These are phyloP conservation scores for Coelastrella sp. DNA, from an alignment of 139 green algal species.

Conservation along the genomic window DNA sequence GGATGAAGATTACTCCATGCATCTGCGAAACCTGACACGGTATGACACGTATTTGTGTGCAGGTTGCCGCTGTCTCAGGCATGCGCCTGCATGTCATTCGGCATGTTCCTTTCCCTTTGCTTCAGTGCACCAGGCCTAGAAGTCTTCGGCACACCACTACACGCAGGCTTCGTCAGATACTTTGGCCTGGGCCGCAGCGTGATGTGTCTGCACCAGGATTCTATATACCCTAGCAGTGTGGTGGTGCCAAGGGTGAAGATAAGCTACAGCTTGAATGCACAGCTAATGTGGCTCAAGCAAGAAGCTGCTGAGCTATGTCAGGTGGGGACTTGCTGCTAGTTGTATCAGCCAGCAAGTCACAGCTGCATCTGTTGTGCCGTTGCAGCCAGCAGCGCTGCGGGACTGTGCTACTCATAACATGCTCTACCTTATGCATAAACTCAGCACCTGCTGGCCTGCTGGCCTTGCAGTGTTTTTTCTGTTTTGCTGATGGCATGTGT, in stretches of 20 bases:
- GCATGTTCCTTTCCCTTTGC: conserved; percentile 72
- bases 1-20: no score
- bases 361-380: background rate
- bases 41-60: background rate
- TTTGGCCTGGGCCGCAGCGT: conserved; percentile 82
- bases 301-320: conserved; percentile 59
- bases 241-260: conserved; percentile 63
- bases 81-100: conserved; percentile 81
- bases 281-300: conserved; percentile 79
- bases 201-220: conserved; percentile 83
- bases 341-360: no score
- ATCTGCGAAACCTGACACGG: background rate
- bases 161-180: conserved; percentile 84
- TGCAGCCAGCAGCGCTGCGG: background rate
- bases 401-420: background rate
- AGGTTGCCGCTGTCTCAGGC: conserved; percentile 77
- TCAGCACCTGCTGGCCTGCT: no score
- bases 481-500: background rate
- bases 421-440: no score
- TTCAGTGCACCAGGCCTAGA: conserved; percentile 63
- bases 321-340: conserved; percentile 9
- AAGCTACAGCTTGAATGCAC: conserved; percentile 53
- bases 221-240: conserved; percentile 63
- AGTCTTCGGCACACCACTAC: conserved; percentile 63
- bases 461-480: no score